A percentile compares a stretch with the other conserved stretches of the same genome.
These are phyloP conservation scores for Sporodiniella umbellata DNA, from an alignment of 371 early-diverging fungal genomes.

Conservation along the genomic window DNA sequence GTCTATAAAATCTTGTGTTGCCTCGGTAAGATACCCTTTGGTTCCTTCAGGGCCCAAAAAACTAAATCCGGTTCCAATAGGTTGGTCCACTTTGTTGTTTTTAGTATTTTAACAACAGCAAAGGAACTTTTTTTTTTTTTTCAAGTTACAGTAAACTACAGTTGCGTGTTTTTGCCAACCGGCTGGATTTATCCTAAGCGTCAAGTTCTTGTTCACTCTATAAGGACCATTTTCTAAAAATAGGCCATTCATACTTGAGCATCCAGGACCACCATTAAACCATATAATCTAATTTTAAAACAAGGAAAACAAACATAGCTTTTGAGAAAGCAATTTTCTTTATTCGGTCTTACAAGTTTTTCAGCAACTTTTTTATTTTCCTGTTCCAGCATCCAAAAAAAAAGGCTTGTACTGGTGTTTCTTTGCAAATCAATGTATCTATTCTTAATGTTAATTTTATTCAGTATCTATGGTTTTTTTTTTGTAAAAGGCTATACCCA, in stretches of 20 bases:
- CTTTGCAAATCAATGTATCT: conserved; percentile 44
- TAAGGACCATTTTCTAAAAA: conserved; percentile 84
- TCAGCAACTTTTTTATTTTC: conserved; percentile 22
- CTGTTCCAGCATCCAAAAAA: conserved; percentile 57
- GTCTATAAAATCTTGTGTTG: conserved; percentile 49
- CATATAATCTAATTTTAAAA: conserved; percentile 69
- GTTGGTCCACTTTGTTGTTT: conserved; percentile 73
- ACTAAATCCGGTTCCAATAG: conserved; percentile 83
- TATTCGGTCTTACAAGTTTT: conserved; percentile 30
- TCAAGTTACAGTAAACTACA: conserved; percentile 57
- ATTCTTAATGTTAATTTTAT: background rate
- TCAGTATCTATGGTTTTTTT: too few relatives aligned
- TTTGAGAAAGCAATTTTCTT: too few relatives aligned
- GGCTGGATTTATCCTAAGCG: conserved; percentile 47
- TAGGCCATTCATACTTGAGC: conserved; percentile 77
- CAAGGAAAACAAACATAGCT: too few relatives aligned
- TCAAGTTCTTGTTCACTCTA: conserved; percentile 48
- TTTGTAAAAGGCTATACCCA: conserved; percentile 51
- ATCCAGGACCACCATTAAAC: conserved; percentile 80
- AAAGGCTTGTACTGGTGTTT: conserved; percentile 40
- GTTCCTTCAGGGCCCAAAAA: conserved; percentile 40
- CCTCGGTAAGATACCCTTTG: conserved; percentile 41
- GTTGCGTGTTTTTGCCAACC: conserved; percentile 77
- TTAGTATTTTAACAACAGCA: background rate
- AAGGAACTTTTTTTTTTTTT: background rate